Conservation (phyloP, 2,329 filamentous ascomycete species). For the Cercospora sp. region DNA sequence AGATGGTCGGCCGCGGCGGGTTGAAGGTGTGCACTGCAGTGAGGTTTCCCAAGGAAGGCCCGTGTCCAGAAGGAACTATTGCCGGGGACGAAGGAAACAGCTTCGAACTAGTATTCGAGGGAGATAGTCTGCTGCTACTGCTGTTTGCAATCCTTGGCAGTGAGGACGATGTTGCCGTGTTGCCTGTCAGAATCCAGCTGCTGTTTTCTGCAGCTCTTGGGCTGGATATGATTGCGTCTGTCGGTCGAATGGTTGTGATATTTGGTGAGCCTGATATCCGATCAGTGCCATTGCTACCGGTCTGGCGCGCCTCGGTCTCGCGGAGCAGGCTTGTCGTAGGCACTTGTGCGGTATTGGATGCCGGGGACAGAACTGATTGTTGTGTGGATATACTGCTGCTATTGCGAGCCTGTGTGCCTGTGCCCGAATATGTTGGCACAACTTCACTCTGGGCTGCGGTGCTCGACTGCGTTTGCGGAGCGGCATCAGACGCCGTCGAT, state of each 20-base stretch:
- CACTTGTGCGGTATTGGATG: neutral
- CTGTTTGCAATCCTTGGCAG: neutral
- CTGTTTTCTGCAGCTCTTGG: neutral
- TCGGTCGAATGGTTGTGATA: neutral
- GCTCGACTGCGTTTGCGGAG: neutral
- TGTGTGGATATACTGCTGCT: neutral
- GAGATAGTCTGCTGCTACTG: neutral
- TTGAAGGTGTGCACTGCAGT: constrained; percentile 5
- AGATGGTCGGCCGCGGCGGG: constrained; percentile 20
- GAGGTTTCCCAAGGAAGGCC: neutral
- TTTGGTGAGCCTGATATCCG: neutral
- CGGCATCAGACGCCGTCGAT: neutral
- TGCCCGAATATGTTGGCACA: neutral
- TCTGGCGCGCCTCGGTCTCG: neutral
- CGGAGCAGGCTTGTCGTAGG: neutral
- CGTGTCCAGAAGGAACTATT: neutral
- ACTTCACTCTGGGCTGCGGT: neutral
- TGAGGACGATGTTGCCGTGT: neutral
- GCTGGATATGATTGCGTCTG: neutral
- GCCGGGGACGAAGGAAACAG: neutral
- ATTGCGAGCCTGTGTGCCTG: neutral
- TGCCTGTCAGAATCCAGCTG: neutral
- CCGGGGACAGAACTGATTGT: neutral
- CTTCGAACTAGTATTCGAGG: neutral
- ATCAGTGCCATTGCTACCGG: neutral